A percentile compares a stretch with the other conserved stretches of the same genome.
Evolutionary conservation across 345 rosid genomes (phyloP).

Genomic region (Ceriops zippeliana): DNA sequence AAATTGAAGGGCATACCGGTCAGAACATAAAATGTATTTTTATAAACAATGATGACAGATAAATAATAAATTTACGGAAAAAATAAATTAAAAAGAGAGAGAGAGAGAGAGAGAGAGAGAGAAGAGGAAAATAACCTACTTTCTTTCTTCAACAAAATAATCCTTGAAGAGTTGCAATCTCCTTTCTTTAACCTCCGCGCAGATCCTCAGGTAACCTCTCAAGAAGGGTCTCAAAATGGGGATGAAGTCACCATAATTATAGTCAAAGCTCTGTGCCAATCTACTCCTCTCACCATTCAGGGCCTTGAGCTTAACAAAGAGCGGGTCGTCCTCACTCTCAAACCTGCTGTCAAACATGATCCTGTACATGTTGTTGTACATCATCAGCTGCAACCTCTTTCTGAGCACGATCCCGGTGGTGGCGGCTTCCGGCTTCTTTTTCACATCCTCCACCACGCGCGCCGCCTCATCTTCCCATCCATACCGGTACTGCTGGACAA

Average conservation of each 20-base stretch:
- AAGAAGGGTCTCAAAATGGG: conserved; percentile 91
- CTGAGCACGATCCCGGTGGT: conserved; percentile 69
- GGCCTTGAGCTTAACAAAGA: conserved; percentile 67
- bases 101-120: neutral
- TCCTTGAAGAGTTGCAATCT: conserved; percentile 90
- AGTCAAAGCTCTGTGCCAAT: conserved; percentile 93
- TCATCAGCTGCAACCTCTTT: conserved; percentile 78
- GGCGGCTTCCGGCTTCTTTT: conserved; percentile 63
- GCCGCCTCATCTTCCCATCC: conserved; percentile 85
- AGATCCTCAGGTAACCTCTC: conserved; percentile 86
- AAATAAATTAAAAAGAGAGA: neutral
- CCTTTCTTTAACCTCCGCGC: conserved; percentile 79
- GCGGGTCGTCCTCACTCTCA: conserved; percentile 82
- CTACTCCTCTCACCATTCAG: conserved; percentile 95
- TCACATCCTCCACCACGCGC: conserved; percentile 66
- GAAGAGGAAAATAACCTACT: conserved; percentile 40
- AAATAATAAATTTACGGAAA: no score
- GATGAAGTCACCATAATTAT: conserved; percentile 92
- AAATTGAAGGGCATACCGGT: no score
- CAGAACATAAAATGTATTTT: no score
- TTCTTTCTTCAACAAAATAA: conserved; percentile 86
- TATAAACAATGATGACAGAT: no score
- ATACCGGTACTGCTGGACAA: conserved; percentile 63
- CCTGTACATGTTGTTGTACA: conserved; percentile 96
- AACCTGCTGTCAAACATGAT: conserved; percentile 92